These are phyloP conservation scores for Beta macrorhiza DNA, from an alignment of 179 eudicot genomes.

Conservation along the genomic window DNA sequence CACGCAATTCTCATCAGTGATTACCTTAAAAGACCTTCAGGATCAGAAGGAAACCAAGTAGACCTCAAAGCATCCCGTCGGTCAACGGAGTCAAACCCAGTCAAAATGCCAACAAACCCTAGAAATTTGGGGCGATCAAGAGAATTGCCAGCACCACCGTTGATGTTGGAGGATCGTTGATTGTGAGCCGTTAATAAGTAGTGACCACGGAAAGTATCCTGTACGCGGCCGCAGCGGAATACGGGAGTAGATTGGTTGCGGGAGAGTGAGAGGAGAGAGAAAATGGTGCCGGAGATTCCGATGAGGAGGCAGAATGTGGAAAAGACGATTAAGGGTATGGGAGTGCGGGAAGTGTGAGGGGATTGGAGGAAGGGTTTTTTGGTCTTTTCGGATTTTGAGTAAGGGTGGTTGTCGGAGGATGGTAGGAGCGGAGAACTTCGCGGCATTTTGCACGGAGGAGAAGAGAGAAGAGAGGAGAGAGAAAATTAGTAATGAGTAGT, in stretches of 20 bases:
- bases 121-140: slow-evolving; percentile 52
- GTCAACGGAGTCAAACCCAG: slow-evolving; percentile 42
- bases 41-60: slow-evolving; percentile 70
- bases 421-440: slow-evolving; percentile 19
- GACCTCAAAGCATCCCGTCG: slow-evolving; percentile 50
- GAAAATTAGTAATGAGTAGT: background rate
- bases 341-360: slow-evolving; percentile 16
- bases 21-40: slow-evolving; percentile 54
- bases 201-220: slow-evolving; percentile 50
- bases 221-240: slow-evolving; percentile 48
- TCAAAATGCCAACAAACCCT: slow-evolving; percentile 66
- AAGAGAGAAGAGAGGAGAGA: background rate
- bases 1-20: background rate
- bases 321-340: slow-evolving; percentile 29
- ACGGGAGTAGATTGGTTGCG: slow-evolving; percentile 35
- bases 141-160: slow-evolving; percentile 2
- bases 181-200: slow-evolving; percentile 25
- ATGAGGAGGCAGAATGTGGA: slow-evolving; percentile 38
- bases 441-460: slow-evolving; percentile 9
- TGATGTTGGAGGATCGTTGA: slow-evolving; percentile 24
- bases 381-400: slow-evolving; percentile 48
- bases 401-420: slow-evolving; percentile 18
- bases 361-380: slow-evolving; percentile 33
- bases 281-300: slow-evolving; percentile 44
- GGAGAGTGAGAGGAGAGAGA: slow-evolving; percentile 45